These are phyloP conservation scores for Cytospora piceae DNA, from an alignment of 2,329 filamentous ascomycete genomes.

Conservation along the genomic window DNA sequence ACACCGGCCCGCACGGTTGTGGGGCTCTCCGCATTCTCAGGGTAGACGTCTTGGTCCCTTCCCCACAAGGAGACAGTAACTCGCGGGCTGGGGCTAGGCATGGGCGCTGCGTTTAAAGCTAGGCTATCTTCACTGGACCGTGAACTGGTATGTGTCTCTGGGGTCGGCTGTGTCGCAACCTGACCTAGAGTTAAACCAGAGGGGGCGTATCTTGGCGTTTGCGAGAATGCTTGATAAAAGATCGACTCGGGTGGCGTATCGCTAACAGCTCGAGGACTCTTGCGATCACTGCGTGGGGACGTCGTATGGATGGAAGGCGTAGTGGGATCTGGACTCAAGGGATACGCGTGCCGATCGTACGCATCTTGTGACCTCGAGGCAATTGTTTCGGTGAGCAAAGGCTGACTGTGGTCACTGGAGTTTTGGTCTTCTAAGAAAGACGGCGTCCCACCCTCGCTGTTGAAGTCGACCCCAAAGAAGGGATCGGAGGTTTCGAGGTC, in stretches of 20 bases:
- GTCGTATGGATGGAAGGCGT: conserved; percentile 53
- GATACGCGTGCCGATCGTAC: conserved; percentile 42
- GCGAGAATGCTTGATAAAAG: conserved; percentile 48
- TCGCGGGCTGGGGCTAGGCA: conserved; percentile 55
- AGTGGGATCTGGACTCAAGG: conserved; percentile 54
- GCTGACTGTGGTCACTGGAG: conserved; percentile 23
- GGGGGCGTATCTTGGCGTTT: conserved; percentile 43
- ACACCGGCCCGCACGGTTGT: conserved; percentile 42
- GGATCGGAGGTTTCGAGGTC: conserved; percentile 52
- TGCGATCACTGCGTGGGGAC: conserved; percentile 45
- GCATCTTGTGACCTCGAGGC: conserved; percentile 27
- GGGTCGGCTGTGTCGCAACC: conserved; percentile 50
- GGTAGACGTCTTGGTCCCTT: conserved; percentile 47
- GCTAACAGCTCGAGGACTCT: conserved; percentile 35
- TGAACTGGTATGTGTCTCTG: conserved; percentile 53
- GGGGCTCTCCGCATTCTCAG: conserved; percentile 40
- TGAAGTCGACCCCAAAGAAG: conserved; percentile 56
- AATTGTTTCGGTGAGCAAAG: conserved; percentile 7
- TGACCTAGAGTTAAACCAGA: conserved; percentile 38
- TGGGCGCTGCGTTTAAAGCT: conserved; percentile 44
- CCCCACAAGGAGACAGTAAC: conserved; percentile 63
- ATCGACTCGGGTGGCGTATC: conserved; percentile 41
- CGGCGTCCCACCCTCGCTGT: conserved; percentile 47
- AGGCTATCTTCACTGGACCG: conserved; percentile 56
- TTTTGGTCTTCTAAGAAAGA: conserved; percentile 48